These are phyloP conservation scores for Pythium graminicola DNA, from an alignment of 352 stramenopile species.

Conservation along the genomic window DNA sequence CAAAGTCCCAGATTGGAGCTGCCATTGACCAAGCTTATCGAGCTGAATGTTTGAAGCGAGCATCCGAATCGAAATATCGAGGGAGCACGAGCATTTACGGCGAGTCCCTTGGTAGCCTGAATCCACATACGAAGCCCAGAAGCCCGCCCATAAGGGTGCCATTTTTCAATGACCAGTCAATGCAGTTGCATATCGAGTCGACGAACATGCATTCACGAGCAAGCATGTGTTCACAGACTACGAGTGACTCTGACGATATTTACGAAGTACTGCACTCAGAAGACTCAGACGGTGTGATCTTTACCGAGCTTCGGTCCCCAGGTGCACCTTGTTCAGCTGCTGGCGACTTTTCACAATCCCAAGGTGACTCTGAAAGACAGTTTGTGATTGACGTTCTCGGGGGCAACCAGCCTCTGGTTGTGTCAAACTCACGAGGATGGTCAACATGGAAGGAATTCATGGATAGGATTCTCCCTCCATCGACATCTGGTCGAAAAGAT, in stretches of 20 bases:
- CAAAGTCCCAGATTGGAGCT: constrained; percentile 23
- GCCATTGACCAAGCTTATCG: constrained; percentile 70
- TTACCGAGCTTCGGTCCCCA: constrained; percentile 56
- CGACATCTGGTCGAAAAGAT: not conserved
- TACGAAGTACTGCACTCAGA: constrained; percentile 51
- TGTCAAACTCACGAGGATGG: not conserved
- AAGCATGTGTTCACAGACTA: constrained; percentile 11
- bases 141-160: too few relatives aligned
- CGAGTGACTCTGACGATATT: constrained; percentile 22
- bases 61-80: constrained; percentile 49
- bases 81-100: constrained; percentile 29
- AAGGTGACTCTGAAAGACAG: not conserved
- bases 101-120: constrained; percentile 19
- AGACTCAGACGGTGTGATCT: constrained; percentile 44
- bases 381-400: not conserved
- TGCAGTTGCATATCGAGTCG: not conserved
- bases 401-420: not conserved
- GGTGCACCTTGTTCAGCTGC: not conserved
- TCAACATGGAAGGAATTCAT: not conserved
- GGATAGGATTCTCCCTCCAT: constrained; percentile 1
- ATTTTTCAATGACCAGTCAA: not conserved
- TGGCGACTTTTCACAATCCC: not conserved
- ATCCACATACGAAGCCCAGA: too few relatives aligned
- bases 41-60: constrained; percentile 48
- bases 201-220: not conserved